Conservation (phyloP, 331 rosid genomes). For the Pyracantha coccinea region DNA sequence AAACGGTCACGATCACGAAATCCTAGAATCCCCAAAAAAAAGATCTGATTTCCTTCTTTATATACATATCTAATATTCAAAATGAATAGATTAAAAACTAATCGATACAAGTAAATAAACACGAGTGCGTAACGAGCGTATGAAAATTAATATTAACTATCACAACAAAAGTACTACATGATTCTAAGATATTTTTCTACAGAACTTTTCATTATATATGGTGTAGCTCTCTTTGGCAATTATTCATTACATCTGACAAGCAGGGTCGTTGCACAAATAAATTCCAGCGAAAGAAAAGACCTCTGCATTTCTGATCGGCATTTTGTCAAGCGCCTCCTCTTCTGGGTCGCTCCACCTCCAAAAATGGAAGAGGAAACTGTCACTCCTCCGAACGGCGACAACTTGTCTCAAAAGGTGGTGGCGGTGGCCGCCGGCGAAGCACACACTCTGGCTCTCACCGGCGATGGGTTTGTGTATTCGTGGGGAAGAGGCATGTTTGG, state of each 20-base stretch:
- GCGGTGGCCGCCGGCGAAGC: constrained; percentile 66
- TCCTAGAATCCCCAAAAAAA: too few species aligned
- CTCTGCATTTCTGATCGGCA: not conserved
- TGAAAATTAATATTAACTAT: too few species aligned
- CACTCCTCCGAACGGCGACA: constrained; percentile 1
- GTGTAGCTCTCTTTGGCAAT: not conserved
- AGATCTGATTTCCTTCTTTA: too few species aligned
- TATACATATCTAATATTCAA: too few species aligned
- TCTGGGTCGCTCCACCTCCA: not conserved
- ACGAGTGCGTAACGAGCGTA: not conserved
- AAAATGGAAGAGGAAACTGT: constrained; percentile 43
- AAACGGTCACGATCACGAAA: too few species aligned
- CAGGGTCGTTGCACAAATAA: not conserved
- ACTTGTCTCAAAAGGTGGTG: constrained; percentile 28
- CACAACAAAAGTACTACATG: too few species aligned
- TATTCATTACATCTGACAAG: not conserved
- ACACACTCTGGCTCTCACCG: constrained; percentile 68
- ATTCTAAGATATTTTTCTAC: too few species aligned
- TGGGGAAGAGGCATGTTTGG: constrained; percentile 98
- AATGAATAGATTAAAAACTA: too few species aligned
- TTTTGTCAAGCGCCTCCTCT: not conserved
- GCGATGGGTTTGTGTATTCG: constrained; percentile 63
- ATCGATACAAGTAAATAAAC: too few species aligned
- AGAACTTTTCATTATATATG: too few species aligned
- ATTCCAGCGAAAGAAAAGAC: not conserved